Evolutionary conservation across 768 basidiomycete species (phyloP).

Genomic region (Lactarius evosmus): DNA sequence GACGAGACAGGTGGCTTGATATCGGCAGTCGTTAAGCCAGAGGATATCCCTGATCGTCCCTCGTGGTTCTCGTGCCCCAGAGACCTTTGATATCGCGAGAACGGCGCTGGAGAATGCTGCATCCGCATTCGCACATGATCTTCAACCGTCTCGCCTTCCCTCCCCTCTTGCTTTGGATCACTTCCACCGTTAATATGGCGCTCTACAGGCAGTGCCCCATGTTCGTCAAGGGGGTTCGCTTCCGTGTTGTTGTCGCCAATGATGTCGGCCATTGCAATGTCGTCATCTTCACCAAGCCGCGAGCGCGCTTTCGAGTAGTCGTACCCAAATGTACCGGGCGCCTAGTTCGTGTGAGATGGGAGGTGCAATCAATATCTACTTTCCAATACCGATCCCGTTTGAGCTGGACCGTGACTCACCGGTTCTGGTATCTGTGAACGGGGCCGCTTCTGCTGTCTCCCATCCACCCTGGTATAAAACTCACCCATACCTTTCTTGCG

Average conservation of each 20-base stretch:
- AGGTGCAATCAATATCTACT: not conserved
- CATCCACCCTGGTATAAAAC: conserved; percentile 64
- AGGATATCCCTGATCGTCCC: conserved; percentile 23
- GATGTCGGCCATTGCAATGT: conserved; percentile 8
- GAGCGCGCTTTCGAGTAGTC: conserved; percentile 68
- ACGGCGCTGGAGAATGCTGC: conserved; percentile 57
- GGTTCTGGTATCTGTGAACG: conserved; percentile 48
- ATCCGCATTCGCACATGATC: conserved; percentile 29
- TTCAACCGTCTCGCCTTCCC: conserved; percentile 17
- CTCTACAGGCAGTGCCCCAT: not conserved
- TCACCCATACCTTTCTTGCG: conserved; percentile 76
- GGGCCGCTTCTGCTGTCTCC: conserved; percentile 52
- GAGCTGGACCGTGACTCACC: conserved; percentile 41
- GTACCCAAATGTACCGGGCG: conserved; percentile 80
- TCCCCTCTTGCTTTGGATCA: not conserved
- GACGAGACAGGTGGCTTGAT: conserved; percentile 14
- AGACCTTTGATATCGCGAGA: conserved; percentile 50
- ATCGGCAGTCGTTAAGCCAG: conserved; percentile 22
- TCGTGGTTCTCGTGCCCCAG: conserved; percentile 15
- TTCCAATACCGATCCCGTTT: no score
- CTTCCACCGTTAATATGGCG: not conserved
- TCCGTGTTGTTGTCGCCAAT: conserved; percentile 18
- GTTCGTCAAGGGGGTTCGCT: conserved; percentile 9
- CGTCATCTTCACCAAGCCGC: conserved; percentile 1
- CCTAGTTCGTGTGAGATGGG: conserved; percentile 39